Evolutionary conservation across 2,329 filamentous ascomycete species (phyloP), one percentile per base, ranked within the genome.

Genomic region (Penicillium sp.): DNA sequence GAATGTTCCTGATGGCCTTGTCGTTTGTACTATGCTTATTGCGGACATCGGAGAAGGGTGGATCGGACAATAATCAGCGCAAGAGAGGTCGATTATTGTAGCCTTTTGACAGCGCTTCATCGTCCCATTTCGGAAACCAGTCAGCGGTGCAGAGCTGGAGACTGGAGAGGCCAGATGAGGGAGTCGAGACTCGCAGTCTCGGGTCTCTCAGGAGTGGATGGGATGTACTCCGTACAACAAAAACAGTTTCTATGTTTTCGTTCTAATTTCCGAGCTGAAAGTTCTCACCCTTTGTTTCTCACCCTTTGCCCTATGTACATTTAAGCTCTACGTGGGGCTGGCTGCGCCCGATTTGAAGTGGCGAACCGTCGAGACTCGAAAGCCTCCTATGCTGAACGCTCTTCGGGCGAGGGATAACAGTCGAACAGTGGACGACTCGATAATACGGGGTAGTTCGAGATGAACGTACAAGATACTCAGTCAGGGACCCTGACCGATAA

Each of bases 31-130:
- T 37, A 50, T 50, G 17, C 20, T 35, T n/a, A 38, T 35, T 37
- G n/a, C 14, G 48, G 48, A 20, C 35, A 38, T 35, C n/a, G 17
- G 48, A 25, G 34, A 20, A 28, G 35, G 49, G 39, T 52, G 49
- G 20, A 52, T 52, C 49, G 31, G 48, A 38, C 49, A 52, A 38
- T 39, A 25, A 52, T 28, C 49, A 34, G 48, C 48, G n/a, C 20
- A 37, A 38, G n/a, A 5, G 37, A 50, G n/a, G 35, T 47, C 43
- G 22, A 47, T 47, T 47, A 3, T 22, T 22, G 22, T 20, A 47
- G n/a, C 45, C 35, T 49, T 49, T 49, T 20, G 8, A 10, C 4
- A 15, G 28, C 45, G 31, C 47, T n/a, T 34, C n/a, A 20, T 35
- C 10, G 31, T 35, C 11, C 4, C 28, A 31, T 8, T 31, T 31